Percentiles rank a stretch among this genome's conserved stretches.
Conservation (phyloP, 805 yeast species). For the Hanseniaspora lindneri region DNA sequence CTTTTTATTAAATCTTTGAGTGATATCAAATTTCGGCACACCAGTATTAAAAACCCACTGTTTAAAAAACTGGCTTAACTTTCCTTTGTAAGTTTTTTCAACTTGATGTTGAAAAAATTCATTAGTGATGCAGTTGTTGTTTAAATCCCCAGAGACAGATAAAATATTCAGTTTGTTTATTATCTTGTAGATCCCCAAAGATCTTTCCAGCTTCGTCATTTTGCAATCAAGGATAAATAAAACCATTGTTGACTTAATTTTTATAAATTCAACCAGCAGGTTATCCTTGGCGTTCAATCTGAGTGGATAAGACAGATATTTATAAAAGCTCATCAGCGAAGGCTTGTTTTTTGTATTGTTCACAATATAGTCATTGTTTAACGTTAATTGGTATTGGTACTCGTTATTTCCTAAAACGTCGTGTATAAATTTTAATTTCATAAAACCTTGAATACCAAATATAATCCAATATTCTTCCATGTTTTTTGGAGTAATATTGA, state of each 20-base stretch:
- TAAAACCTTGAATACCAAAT: constrained; percentile 69
- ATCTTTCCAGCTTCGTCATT: constrained; percentile 91
- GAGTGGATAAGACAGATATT: constrained; percentile 47
- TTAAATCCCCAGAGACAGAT: constrained; percentile 92
- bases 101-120: constrained; percentile 67
- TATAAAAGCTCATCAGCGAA: constrained; percentile 39
- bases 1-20: constrained; percentile 87
- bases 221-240: constrained; percentile 74
- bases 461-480: constrained; percentile 83
- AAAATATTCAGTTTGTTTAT: constrained; percentile 83
- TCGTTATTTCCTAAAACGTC: constrained; percentile 75
- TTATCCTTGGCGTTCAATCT: constrained; percentile 24
- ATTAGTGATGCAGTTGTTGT: constrained; percentile 26
- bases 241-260: constrained; percentile 75
- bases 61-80: constrained; percentile 68
- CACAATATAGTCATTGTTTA: constrained; percentile 53
- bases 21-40: constrained; percentile 74
- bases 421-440: constrained; percentile 62
- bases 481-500: constrained; percentile 70
- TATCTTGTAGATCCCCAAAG: constrained; percentile 83
- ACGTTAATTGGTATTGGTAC: constrained; percentile 57
- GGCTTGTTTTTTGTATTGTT: constrained; percentile 64
- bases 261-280: constrained; percentile 54
- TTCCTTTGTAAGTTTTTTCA: constrained; percentile 82
- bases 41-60: constrained; percentile 92